phyloP scores from a whole-genome alignment of 225 moss, liverwort and hornwort species.

The Lunularia cruciata region DNA sequence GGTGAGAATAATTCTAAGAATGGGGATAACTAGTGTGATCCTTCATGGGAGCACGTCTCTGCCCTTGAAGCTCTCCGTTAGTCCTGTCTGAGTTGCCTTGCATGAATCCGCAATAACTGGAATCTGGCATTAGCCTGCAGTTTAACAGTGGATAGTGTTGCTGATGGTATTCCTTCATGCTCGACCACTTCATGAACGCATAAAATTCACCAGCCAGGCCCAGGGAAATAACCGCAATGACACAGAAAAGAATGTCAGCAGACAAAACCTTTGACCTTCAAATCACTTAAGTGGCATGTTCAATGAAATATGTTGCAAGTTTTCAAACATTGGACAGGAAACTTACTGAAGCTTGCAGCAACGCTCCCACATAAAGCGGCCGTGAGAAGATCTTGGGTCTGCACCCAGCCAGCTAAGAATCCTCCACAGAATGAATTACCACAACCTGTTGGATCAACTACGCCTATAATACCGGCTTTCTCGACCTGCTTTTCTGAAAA shows the following conservation, averaged over 20 bases:
- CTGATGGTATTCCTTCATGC: constrained; percentile 82
- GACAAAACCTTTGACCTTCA: not conserved
- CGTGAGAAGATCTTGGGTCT: constrained; percentile 58
- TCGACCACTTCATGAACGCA: constrained; percentile 62
- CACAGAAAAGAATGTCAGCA: not conserved
- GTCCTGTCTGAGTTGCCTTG: constrained; percentile 36
- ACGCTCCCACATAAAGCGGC: constrained; percentile 80
- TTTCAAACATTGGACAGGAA: not conserved
- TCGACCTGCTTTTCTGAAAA: constrained; percentile 18
- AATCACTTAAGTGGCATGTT: not conserved
- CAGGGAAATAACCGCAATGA: not conserved
- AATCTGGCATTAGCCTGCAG: constrained; percentile 56
- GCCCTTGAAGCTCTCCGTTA: not conserved
- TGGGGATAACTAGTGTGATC: too few relatives aligned
- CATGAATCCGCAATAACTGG: constrained; percentile 47
- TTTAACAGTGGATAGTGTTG: constrained; percentile 50
- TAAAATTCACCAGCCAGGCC: constrained; percentile 1
- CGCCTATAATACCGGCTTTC: constrained; percentile 45
- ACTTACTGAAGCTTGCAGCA: constrained; percentile 87
- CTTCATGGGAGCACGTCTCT: not conserved
- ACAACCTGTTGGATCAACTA: constrained; percentile 87
- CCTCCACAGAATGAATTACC: constrained; percentile 92
- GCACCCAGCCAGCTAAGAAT: constrained; percentile 73
- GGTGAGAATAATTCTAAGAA: too few relatives aligned
- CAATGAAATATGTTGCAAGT: not conserved